These are phyloP conservation scores for Cochlearia excelsa DNA, from an alignment of 345 rosid species.

Conservation along the genomic window DNA sequence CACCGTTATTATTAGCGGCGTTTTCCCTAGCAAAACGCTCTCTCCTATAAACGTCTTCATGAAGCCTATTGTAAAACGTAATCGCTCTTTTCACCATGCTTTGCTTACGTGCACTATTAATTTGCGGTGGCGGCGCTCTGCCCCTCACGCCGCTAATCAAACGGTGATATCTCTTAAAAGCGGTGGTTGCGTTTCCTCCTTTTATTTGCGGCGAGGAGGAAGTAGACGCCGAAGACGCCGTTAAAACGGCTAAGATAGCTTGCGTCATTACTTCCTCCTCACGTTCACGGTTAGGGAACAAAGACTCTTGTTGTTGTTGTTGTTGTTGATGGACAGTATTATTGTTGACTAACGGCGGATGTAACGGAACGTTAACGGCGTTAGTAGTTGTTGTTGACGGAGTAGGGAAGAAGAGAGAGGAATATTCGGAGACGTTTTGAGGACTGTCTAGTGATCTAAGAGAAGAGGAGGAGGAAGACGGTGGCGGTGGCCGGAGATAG, in stretches of 20 bases:
- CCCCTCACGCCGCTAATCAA: background rate
- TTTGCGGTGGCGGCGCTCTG: background rate
- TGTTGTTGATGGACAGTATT: conserved; percentile 33
- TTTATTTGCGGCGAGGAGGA: conserved; percentile 41
- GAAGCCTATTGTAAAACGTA: conserved; percentile 40
- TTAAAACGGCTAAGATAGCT: conserved; percentile 67
- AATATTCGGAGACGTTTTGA: conserved; percentile 38
- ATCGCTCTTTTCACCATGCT: conserved; percentile 57
- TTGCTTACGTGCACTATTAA: conserved; percentile 22
- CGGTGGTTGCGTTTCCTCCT: conserved; percentile 18
- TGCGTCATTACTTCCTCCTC: conserved; percentile 56
- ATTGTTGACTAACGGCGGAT: conserved; percentile 25
- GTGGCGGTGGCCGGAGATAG: conserved; percentile 34
- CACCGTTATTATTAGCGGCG: conserved; percentile 23
- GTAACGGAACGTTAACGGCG: conserved; percentile 16
- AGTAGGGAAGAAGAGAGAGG: conserved; percentile 53
- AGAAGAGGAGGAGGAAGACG: conserved; percentile 73
- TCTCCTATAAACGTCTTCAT: conserved; percentile 31
- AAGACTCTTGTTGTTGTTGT: conserved; percentile 29
- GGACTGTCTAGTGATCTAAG: conserved; percentile 64
- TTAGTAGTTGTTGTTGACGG: conserved; percentile 21
- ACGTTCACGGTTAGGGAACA: conserved; percentile 41
- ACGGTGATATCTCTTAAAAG: conserved; percentile 28
- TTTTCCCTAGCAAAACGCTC: conserved; percentile 36
- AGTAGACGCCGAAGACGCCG: conserved; percentile 51